Conservation (phyloP, 1,284 basidiomycete genomes). For the Austroboletus novae-zelandiae region DNA sequence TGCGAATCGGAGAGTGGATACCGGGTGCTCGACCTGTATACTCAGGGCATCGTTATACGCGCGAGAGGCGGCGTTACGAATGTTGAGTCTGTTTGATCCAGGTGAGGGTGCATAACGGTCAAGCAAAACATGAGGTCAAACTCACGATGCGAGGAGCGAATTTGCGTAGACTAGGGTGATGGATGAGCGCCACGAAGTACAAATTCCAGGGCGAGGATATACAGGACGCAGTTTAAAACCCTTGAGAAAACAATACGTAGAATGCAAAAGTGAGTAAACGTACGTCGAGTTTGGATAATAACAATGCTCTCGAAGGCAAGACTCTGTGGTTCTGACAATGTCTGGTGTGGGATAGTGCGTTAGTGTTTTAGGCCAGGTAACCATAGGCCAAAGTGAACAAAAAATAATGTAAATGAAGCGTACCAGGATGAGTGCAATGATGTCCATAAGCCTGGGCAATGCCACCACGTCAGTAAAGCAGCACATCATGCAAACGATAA, state of each 20-base stretch:
- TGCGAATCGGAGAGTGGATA: not conserved
- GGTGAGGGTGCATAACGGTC: not conserved
- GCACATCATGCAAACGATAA: too few species aligned
- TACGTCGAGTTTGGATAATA: slow-evolving; percentile 30
- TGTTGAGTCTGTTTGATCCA: slow-evolving; percentile 19
- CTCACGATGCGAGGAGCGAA: slow-evolving; percentile 30
- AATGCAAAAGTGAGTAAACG: slow-evolving; percentile 2
- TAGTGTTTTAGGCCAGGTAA: not conserved
- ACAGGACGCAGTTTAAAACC: not conserved
- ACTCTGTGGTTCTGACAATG: slow-evolving; percentile 13
- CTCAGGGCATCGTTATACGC: not conserved
- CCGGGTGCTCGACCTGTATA: not conserved
- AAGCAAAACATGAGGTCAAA: not conserved
- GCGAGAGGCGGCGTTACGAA: slow-evolving; percentile 3
- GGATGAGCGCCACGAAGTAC: not conserved
- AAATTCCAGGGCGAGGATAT: not conserved
- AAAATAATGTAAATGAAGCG: not conserved
- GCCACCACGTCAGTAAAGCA: not conserved
- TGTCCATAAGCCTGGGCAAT: slow-evolving; percentile 22
- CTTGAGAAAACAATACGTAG: not conserved
- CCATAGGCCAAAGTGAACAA: not conserved
- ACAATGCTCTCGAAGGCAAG: slow-evolving; percentile 22
- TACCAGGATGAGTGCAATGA: slow-evolving; percentile 29
- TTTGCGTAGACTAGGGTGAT: slow-evolving; percentile 24
- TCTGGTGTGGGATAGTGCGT: slow-evolving; percentile 6